Evolutionary conservation across 1,284 basidiomycete genomes (phyloP).

Genomic region (Cryptococcus neoformans): DNA sequence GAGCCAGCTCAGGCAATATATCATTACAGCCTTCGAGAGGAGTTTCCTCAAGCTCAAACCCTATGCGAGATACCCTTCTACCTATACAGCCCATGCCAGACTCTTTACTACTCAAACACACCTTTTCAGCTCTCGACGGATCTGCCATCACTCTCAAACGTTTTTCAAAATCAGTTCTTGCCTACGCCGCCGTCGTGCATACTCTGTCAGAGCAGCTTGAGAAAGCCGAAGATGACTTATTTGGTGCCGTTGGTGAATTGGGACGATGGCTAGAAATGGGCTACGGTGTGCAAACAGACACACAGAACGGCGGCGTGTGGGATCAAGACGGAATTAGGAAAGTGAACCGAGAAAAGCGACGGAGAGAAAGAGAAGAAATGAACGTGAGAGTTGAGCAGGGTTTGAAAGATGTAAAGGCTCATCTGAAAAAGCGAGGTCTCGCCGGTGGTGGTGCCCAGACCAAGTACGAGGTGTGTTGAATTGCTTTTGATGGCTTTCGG

Average conservation of each 20-base stretch:
- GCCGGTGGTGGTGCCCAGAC: conserved; percentile 37
- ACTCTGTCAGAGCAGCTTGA: conserved; percentile 42
- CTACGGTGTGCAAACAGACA: conserved; percentile 25
- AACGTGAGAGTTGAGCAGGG: conserved; percentile 36
- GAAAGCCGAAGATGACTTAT: conserved; percentile 43
- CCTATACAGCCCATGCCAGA: conserved; percentile 40
- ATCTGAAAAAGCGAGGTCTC: conserved; percentile 43
- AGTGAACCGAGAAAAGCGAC: conserved; percentile 29
- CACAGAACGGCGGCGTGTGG: conserved; percentile 17
- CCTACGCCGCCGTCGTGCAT: conserved; percentile 24
- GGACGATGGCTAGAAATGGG: conserved; percentile 40
- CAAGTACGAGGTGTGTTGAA: conserved; percentile 41
- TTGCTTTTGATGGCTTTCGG: background rate
- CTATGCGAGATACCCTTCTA: conserved; percentile 10
- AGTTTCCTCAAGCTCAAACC: background rate
- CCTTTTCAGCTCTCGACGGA: conserved; percentile 41
- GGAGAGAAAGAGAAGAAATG: conserved; percentile 35
- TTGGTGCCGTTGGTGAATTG: conserved; percentile 35
- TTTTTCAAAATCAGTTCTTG: conserved; percentile 36
- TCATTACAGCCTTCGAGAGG: background rate
- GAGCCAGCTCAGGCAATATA: background rate
- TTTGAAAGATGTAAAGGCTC: conserved; percentile 35
- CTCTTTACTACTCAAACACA: conserved; percentile 44
- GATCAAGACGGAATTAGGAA: conserved; percentile 30
- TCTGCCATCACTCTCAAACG: conserved; percentile 40